These are phyloP conservation scores for Senecio squalidus DNA, from an alignment of 140 eudicot genomes.

Conservation along the genomic window DNA sequence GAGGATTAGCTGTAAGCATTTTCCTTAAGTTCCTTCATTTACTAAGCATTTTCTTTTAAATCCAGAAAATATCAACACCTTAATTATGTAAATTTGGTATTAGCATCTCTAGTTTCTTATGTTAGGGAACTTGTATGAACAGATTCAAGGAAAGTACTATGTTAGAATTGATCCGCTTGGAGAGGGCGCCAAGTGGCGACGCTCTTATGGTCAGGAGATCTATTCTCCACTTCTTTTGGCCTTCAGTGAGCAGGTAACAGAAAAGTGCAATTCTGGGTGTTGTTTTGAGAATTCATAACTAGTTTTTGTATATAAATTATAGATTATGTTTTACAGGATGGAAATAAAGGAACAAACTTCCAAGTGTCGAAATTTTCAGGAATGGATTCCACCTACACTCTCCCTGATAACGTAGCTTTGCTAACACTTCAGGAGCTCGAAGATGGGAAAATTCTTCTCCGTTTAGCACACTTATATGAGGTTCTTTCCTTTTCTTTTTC, in stretches of 20 bases:
- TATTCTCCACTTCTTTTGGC: constrained; percentile 92
- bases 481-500: constrained; percentile 34
- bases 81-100: no score
- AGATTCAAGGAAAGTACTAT: constrained; percentile 86
- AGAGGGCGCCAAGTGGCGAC: constrained; percentile 97
- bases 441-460: constrained; percentile 74
- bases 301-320: background rate
- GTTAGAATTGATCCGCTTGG: constrained; percentile 74
- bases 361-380: constrained; percentile 58
- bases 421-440: constrained; percentile 91
- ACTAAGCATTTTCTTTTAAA: constrained; percentile 38
- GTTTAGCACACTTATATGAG: constrained; percentile 94
- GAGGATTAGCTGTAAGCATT: constrained; percentile 74
- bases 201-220: constrained; percentile 82
- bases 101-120: constrained; percentile 1
- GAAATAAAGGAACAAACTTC: constrained; percentile 41
- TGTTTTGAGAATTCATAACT: background rate
- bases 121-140: constrained; percentile 13
- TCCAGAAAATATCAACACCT: no score
- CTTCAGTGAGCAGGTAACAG: constrained; percentile 71
- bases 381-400: constrained; percentile 71
- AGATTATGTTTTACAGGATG: constrained; percentile 46
- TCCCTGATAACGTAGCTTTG: constrained; percentile 90
- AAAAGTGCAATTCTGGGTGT: background rate
- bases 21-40: constrained; percentile 41